Base-by-base conservation (phyloP, 768 basidiomycete species). In the Hirschioporus abietinus region DNA sequence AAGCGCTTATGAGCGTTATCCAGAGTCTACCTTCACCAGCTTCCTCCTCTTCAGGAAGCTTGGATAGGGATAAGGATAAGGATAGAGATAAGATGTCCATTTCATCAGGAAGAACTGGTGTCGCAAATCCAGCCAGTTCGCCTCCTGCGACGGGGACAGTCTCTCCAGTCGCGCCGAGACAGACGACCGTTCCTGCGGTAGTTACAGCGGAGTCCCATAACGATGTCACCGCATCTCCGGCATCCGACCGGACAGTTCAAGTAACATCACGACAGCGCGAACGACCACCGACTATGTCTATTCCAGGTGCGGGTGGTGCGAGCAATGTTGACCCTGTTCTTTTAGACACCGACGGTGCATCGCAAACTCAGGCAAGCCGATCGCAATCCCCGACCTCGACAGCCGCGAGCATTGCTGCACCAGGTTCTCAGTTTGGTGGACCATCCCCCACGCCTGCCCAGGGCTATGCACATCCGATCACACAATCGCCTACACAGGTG, bases 1-100 rank as follows among this genome's bases (percentile, higher is more conserved):
- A 91, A 69, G 84, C 88, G 8, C 86, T 99, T 17, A 86, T 89
- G 70, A 85, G 84, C 65, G 93, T 96, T 58, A 93, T 99, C 18
- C 93, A 96, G 74, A 84, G 84, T 30, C 82, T 96, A 3, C 95
- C 95, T 27, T 84, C 86, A 0, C 91, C 93, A 1, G 78, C 84
- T 25, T 88, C 93, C 58, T 73, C 78, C 6, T 66, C 74, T 27
- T 68, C 73, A 70, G 6, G 68, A 66, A n/a, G 20, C 58, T 1
- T 15, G 15, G 42, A 52, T 15, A 52, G 42, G 30, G 30, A 52
- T 6, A 52, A 52, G 42, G 42, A 52, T 52, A 52, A 20, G 20
- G 42, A 52, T 52, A 52, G 20, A 17, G 76, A 77, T 27, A 79
- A 73, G 65, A 66, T 76, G 36, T 67, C 77, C 25, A 69, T 69